Base-by-base conservation (phyloP, 352 stramenopile species). In the Globisporangium heterothallicum region DNA sequence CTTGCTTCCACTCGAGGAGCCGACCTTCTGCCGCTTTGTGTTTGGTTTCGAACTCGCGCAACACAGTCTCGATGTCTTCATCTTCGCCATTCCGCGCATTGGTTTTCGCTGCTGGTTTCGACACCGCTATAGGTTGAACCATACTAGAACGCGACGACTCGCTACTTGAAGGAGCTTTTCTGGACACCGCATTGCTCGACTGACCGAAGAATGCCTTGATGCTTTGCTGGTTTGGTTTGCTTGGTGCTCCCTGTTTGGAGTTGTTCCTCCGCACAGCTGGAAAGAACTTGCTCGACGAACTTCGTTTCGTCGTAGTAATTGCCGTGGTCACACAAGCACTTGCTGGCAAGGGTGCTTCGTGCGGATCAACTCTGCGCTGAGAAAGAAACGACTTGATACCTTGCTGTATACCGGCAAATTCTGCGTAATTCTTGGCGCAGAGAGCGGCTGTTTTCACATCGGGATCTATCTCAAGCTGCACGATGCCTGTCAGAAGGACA, bases 331-430 rank as follows among this genome's bases (percentile, higher is more conserved):
- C n/a, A n/a, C n/a, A n/a, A n/a, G n/a, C n/a, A 25, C 19, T 58
- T 12, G 19, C 16, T 45, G 12, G 24, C 16, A 30, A n/a, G 2
- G 26, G 4, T 21, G 32, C 10, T 16, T 49, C 10, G 35, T 62
- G 38, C 27, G 32, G 44, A 25, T 53, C 44, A 10, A 42, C 19
- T 18, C 6, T 30, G 12, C 1, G 41, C 30, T 58, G 58, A 2
- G 27, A 43, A 30, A 77, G 57, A 21, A 68, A 91, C 18, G 68
- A 56, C 49, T 70, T 75, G 42, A 89, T 84, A 40, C 53, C 74
- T 45, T 89, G 78, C 38, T 94, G 83, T 22, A 66, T 91, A 18
- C 83, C 80, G 6, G 80, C 75, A 52, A 92, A 94, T 38, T 94
- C 83, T 7, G 60, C 53, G 47, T 73, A 92, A 61, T 86, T 77